These are phyloP conservation scores for Thermomucor indicae-seudaticae DNA, from an alignment of 371 early-diverging fungal species.

Conservation along the genomic window DNA sequence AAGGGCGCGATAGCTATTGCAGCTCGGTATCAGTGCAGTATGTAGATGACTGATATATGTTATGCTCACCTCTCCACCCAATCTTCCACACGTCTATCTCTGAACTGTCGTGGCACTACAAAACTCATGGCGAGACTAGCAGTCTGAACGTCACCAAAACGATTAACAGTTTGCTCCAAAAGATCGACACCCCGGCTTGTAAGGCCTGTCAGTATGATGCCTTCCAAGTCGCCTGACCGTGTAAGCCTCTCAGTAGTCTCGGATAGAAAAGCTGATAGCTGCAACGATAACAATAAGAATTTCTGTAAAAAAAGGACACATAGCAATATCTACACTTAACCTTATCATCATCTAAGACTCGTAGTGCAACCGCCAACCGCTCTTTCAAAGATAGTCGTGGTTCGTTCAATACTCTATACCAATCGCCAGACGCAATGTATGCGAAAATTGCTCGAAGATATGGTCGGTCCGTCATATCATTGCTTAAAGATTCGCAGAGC, in stretches of 20 bases:
- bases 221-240: slow-evolving; percentile 64
- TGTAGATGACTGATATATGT: not conserved
- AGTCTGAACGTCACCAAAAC: slow-evolving; percentile 89
- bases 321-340: too few species aligned
- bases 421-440: slow-evolving; percentile 71
- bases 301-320: too few species aligned
- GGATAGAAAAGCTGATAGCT: slow-evolving; percentile 54
- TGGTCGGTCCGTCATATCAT: slow-evolving; percentile 62
- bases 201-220: slow-evolving; percentile 74
- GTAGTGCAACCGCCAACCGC: slow-evolving; percentile 72
- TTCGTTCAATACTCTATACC: slow-evolving; percentile 65
- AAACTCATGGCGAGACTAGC: slow-evolving; percentile 68
- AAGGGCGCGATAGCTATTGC: slow-evolving; percentile 73
- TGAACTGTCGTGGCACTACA: slow-evolving; percentile 55
- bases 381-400: slow-evolving; percentile 63
- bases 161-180: slow-evolving; percentile 75
- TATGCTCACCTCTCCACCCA: slow-evolving; percentile 83
- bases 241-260: slow-evolving; percentile 44
- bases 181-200: slow-evolving; percentile 59
- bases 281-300: too few species aligned
- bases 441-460: slow-evolving; percentile 78
- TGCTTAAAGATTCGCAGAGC: slow-evolving; percentile 57
- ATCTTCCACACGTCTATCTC: slow-evolving; percentile 61
- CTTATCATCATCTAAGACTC: slow-evolving; percentile 72
- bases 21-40: not conserved